Evolutionary conservation across 169 alveolate genomes (phyloP).

Genomic region (Plasmodium knowlesi): DNA sequence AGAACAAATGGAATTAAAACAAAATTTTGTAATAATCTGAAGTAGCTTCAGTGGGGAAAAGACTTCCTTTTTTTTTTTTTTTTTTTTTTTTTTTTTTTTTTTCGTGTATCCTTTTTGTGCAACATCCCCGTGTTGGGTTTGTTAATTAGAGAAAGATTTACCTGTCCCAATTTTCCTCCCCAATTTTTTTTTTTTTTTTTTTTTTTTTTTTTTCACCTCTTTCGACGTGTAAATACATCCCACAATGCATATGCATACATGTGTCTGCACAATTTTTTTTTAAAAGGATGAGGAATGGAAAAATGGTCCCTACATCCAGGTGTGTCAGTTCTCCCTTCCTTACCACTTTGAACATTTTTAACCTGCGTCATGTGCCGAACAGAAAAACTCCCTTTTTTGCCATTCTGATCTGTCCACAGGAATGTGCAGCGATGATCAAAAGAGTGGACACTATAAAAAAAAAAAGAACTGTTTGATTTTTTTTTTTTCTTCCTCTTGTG

Average conservation of each 20-base stretch:
- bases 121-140: not conserved
- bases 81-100: not conserved
- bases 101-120: no score
- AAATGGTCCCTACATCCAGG: not conserved
- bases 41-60: not conserved
- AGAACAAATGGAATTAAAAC: not conserved
- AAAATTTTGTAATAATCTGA: not conserved
- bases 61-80: not conserved
- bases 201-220: not conserved
- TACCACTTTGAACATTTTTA: not conserved
- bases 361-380: not conserved
- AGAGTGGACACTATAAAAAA: not conserved
- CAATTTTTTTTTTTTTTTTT: not conserved
- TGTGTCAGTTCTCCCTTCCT: not conserved
- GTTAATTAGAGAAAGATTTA: not conserved
- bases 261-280: not conserved
- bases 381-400: not conserved
- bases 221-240: conserved; percentile 5
- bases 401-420: not conserved
- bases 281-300: not conserved
- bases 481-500: not conserved
- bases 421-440: not conserved
- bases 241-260: not conserved
- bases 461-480: not conserved
- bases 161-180: not conserved